Base-by-base conservation (phyloP, 345 rosid genomes). In the Kandelia obovata region DNA sequence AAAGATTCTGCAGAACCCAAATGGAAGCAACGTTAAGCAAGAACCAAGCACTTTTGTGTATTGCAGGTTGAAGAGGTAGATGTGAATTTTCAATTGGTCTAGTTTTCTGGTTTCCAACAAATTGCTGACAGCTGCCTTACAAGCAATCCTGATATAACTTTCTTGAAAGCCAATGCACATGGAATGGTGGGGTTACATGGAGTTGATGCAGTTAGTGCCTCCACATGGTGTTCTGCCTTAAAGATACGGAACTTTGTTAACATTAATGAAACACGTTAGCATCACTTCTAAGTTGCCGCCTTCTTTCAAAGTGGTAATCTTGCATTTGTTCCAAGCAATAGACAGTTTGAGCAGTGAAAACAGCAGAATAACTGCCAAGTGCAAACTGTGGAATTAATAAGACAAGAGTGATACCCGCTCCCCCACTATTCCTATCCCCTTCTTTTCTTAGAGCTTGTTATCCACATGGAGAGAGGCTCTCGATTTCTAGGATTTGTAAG, bases 151-250 rank as follows among this genome's bases (percentile, higher is more conserved):
- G 15, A 51, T 0, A 7, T 9, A 61, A 21, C 62, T 55, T 21
- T 26, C 43, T 53, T 63, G 7, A 61, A 61, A 59, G 34, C 46
- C 43, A 39, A 26, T 58, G 31, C 13, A 60, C 3, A 32, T 28
- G 28, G 62, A 35, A 6, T 27, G 71, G 55, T 58, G 74, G 70
- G 81, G 37, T 43, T 56, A 35, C 65, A 53, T 62, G 59, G 65
- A 30, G 31, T 57, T 39, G 67, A 74, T 70, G 73, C 51, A 66
- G 58, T 65, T 63, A 78, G 57, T 67, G 65, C 65, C 47, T 55
- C 62, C 68, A 35, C 68, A 55, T 65, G 81, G 65, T 49, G 65
- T 46, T 58, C 51, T 71, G 71, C 64, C 56, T 30, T 43, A 49
- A 67, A 62, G 53, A 74, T 19, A 56, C 63, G 2, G 25, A 57